Evolutionary conservation across 176 grass and related monocot genomes (phyloP), one percentile per base, ranked within the genome.

Genomic region (Oryza longistaminata): DNA sequence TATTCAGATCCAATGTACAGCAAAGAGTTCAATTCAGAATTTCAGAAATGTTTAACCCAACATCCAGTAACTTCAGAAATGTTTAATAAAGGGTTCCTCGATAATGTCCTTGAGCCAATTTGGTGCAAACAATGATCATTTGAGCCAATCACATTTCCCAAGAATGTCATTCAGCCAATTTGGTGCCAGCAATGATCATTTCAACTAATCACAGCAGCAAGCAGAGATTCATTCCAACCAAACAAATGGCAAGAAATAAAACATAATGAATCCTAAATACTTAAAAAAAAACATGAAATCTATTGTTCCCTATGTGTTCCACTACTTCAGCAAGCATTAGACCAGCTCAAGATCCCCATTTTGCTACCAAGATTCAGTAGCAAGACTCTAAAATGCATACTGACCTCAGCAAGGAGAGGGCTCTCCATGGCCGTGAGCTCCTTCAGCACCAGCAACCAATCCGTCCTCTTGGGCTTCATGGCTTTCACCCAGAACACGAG

Each of bases 361-460:
- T n/a, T 75, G 21, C 1, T 72, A 62, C 19, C 43, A 69, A 76
- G 0, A 64, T 65, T 16, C 14, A 66, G 7, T n/a, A 64, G 29
- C 16, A 61, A 80, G 12, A 61, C 14, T 22, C 15, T 2, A 49
- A 75, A 42, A 90, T 53, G 66, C 27, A 2, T 78, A 52, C 90
- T 35, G 8, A 96, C 96, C 91, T 94, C 83, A 14, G 87, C 71
- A 60, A 90, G 70, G 72, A 94, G 79, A 19, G 83, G 88, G 83
- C 81, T 88, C 11, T 88, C 85, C 81, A 94, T 88, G 21, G 53
- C 86, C 60, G 87, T 86, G 15, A 94, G 80, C 77, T 99, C 90
- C 91, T 91, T 96, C 17, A 99, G 66, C 70, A 92, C 84, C 25
- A 87, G 77, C 74, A 99, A 65, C 93, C 93, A 99, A 75, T 99